Conservation (phyloP, 1,284 basidiomycete species). For the Stygiomarasmius scandens region DNA sequence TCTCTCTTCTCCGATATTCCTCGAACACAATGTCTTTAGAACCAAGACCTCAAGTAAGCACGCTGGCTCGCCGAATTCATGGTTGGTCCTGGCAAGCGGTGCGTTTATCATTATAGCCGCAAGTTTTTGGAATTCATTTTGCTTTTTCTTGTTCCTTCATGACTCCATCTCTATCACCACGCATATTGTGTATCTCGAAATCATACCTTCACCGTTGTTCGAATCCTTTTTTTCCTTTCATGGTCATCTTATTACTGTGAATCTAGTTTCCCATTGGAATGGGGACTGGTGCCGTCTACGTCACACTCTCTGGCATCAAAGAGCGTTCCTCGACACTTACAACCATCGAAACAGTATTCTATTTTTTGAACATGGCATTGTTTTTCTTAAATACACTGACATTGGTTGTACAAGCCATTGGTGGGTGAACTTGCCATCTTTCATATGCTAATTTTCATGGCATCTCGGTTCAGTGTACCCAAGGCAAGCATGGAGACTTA, state of each 20-base stretch:
- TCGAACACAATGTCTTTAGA: background rate
- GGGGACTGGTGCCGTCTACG: slow-evolving; percentile 53
- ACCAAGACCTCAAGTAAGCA: slow-evolving; percentile 22
- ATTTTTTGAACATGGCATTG: slow-evolving; percentile 46
- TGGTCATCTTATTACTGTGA: background rate
- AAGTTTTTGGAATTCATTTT: no score
- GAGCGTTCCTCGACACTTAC: slow-evolving; percentile 35
- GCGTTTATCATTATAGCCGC: no score
- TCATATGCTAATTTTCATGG: no score
- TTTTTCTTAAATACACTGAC: slow-evolving; percentile 47
- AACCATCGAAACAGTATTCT: slow-evolving; percentile 45
- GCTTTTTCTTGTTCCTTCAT: background rate
- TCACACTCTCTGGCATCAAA: slow-evolving; percentile 45
- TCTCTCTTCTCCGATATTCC: background rate
- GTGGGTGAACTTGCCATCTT: slow-evolving; percentile 28
- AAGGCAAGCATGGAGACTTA: slow-evolving; percentile 41
- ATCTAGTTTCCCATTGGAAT: slow-evolving; percentile 51
- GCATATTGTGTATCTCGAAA: no score
- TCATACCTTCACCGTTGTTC: background rate
- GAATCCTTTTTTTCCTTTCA: background rate
- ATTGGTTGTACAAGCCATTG: slow-evolving; percentile 43
- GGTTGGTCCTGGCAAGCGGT: slow-evolving; percentile 56
- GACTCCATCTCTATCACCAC: no score
- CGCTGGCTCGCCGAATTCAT: slow-evolving; percentile 45
- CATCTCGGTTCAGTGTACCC: slow-evolving; percentile 40